Base-by-base conservation (phyloP, 139 green algal genomes). In the Coelastrella sp. region DNA sequence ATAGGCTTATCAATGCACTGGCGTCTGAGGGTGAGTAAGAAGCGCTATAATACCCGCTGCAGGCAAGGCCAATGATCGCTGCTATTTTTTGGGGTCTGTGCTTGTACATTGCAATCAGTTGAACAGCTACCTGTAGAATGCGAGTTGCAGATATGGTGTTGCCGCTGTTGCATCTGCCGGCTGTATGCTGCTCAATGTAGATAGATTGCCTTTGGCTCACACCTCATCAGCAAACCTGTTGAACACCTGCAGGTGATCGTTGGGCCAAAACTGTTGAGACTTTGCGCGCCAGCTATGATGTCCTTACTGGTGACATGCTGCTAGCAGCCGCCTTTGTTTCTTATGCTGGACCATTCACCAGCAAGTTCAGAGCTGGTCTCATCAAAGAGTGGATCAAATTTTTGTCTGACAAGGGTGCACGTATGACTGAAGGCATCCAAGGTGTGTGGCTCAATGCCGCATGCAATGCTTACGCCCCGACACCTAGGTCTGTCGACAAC, bases 1-100 rank as follows among this genome's bases (percentile, higher is more conserved):
- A 97, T 91, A 94, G 96, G 66, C 96, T 98, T n/a, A 97, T 98
- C 91, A 96, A 94, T 74, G 96, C 96, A 59, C 91, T 98, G 74
- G 96, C 95, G 1, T 95, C 92, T 12, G 95, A 97, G 92, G 96
- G 95, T 90, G 58, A 14, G 87, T 59, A 58, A 49, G 35, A 49
- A 49, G 35, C 4, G 12, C 74, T 20, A 1, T 19, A 87, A 0
- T 72, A 89, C 60, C 1, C 58, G 78, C 6, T 58, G 19, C 79
- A 49, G 35, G 35, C 35, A 49, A 49, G 35, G 35, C 35, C 74
- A 80, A 24, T 14, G 81, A 25, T 66, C 58, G 27, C 10, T 70
- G 22, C 58, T 85, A 56, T 11, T 20, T 72, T 56, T 66, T 83
- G 27, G 35, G 35, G 35, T 49, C 35, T 49, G 35, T 49, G 35